phyloP scores from a whole-genome alignment of 495 filamentous ascomycete genomes.

The Daldinia grandis region DNA sequence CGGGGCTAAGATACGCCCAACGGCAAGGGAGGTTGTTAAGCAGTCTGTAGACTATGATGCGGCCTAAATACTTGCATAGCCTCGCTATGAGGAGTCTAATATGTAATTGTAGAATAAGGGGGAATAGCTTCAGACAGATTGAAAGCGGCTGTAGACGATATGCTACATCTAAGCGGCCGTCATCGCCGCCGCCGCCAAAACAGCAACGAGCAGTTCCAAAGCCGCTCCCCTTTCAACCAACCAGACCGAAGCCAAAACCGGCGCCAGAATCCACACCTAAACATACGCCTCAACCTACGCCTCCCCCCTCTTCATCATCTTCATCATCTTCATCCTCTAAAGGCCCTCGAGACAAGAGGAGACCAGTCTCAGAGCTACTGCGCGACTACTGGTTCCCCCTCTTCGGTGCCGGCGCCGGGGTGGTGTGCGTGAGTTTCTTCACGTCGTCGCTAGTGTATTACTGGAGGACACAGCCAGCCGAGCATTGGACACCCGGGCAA shows the following conservation, averaged over 20 bases:
- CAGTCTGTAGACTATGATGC: conserved; percentile 36
- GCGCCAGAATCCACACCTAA: not conserved
- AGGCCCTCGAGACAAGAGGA: conserved; percentile 20
- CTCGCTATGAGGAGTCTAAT: conserved; percentile 19
- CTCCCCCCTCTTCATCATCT: conserved; percentile 2
- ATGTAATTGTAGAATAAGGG: conserved; percentile 14
- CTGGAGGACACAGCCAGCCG: conserved; percentile 36
- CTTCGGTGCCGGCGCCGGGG: conserved; percentile 43
- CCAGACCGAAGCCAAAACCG: not conserved
- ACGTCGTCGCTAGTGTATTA: conserved; percentile 33
- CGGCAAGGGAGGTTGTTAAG: conserved; percentile 5
- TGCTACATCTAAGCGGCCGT: conserved; percentile 3
- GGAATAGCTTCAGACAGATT: conserved; percentile 30
- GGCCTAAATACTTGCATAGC: conserved; percentile 14
- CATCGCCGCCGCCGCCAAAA: conserved; percentile 1
- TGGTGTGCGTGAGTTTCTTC: conserved; percentile 44
- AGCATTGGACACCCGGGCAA: conserved; percentile 33
- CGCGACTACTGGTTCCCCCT: conserved; percentile 41
- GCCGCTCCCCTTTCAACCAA: conserved; percentile 18
- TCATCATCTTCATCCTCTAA: conserved; percentile 11
- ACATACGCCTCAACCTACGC: not conserved
- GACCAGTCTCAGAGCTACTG: conserved; percentile 32
- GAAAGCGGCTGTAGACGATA: conserved; percentile 19
- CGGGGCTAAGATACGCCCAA: not conserved
- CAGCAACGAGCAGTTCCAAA: conserved; percentile 15